phyloP scores from a whole-genome alignment of 495 filamentous ascomycete species.

The Penicillium ochrochloron region DNA sequence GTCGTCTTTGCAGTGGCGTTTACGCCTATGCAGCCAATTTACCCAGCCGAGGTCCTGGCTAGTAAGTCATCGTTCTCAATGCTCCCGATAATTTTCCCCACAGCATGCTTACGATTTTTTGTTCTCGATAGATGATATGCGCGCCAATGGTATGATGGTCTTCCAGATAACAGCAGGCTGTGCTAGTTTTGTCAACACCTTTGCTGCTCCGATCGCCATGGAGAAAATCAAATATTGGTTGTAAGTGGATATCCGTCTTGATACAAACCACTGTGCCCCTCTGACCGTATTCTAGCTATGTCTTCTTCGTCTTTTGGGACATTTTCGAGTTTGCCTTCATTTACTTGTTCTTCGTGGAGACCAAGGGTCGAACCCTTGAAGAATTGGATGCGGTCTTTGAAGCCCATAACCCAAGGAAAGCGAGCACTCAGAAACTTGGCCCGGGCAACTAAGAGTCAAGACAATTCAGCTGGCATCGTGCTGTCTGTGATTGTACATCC shows the following conservation, averaged over 20 bases:
- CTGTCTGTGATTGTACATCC: background rate
- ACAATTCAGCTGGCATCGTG: background rate
- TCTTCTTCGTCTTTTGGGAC: conserved; percentile 1
- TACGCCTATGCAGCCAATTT: background rate
- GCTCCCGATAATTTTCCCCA: background rate
- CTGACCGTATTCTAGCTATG: background rate
- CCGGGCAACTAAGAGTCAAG: background rate
- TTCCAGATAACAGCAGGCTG: conserved; percentile 2
- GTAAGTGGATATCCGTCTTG: background rate
- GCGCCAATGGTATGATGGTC: background rate
- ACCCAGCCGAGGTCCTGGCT: conserved; percentile 1
- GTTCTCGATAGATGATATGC: background rate
- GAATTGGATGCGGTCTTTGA: background rate
- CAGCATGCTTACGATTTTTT: background rate
- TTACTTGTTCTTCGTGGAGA: background rate
- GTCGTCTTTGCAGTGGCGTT: background rate
- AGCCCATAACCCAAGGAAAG: background rate
- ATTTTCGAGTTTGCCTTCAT: background rate
- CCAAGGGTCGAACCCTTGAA: background rate
- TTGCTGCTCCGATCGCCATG: background rate
- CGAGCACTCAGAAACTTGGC: background rate
- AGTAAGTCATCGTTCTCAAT: background rate
- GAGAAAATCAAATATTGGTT: conserved; percentile 3
- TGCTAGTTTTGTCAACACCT: conserved; percentile 3
- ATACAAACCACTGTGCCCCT: background rate